Evolutionary conservation across 2,329 filamentous ascomycete species (phyloP), one percentile per base, ranked within the genome.

Genomic region (Exophiala aquamarina): DNA sequence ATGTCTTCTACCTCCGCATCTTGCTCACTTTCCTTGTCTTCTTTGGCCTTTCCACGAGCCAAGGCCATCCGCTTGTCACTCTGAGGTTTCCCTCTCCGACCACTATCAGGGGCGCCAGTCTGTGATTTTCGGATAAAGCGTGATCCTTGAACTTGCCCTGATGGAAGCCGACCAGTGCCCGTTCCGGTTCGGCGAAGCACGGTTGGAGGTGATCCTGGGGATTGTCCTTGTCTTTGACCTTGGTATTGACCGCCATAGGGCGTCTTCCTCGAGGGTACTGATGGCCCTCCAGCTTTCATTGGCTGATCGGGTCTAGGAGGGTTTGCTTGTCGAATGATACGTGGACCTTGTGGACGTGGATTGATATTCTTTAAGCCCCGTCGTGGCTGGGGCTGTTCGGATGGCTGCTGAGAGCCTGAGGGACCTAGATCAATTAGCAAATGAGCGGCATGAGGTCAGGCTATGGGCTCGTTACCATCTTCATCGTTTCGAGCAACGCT

Each of bases 11-110:
- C 17, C 18, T 35, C 35, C 8, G 15, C 37, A 4, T 37, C 28
- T 11, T 40, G 28, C 9, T 19, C 21, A 3, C 44, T 31, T 10
- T 44, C 47, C 19, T 44, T 21, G 3, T 44, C 47, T 11, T 23
- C 21, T 19, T 33, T 14, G 18, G 10, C 35, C 20, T 20, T 37
- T 13, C 14, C 35, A 13, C 35, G 35, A 13, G 35, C 9, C 10
- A 15, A 8, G 18, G 15, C 11, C 14, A 37, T 20, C 7, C 35
- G 35, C 11, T 8, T 13, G 19, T 37, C 35, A 20, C 10, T 19
- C 20, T 13, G 4, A 10, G 10, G 35, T 13, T 13, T 19, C 5
- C 32, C 13, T 37, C 15, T 17, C 20, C 35, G 14, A 13, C 35
- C 35, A 19, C 35, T 18, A 4, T 8, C 9, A 19, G 14, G 14